Percentiles rank a stretch among this genome's conserved stretches.
These are phyloP conservation scores for Saccharomyces jurei DNA, from an alignment of 805 yeast genomes.

Conservation along the genomic window DNA sequence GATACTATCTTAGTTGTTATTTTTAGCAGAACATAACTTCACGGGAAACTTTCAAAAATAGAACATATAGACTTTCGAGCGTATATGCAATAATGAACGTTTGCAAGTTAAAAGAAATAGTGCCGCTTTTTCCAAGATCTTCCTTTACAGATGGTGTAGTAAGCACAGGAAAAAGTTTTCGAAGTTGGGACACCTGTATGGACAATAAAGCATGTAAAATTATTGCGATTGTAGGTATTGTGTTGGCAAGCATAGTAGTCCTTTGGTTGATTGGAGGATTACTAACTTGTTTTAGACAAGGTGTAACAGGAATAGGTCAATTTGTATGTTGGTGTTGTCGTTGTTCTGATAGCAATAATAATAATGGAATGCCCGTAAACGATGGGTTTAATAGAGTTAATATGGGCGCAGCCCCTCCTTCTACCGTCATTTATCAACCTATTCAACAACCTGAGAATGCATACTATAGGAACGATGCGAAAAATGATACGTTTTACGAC, in stretches of 20 bases:
- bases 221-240: slow-evolving; percentile 66
- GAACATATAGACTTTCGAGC: background rate
- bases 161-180: slow-evolving; percentile 41
- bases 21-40: background rate
- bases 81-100: background rate
- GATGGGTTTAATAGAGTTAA: slow-evolving; percentile 8
- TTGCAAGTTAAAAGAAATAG: background rate
- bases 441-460: slow-evolving; percentile 21
- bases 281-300: slow-evolving; percentile 49
- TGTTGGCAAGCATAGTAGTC: slow-evolving; percentile 43
- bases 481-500: slow-evolving; percentile 14
- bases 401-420: slow-evolving; percentile 12
- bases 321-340: slow-evolving; percentile 48
- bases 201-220: slow-evolving; percentile 67
- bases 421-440: slow-evolving; percentile 28
- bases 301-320: slow-evolving; percentile 43
- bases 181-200: slow-evolving; percentile 73
- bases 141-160: slow-evolving; percentile 18
- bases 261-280: slow-evolving; percentile 52
- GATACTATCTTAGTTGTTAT: background rate
- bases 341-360: slow-evolving; percentile 10
- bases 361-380: slow-evolving; percentile 5
- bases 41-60: background rate
- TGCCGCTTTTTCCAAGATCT: slow-evolving; percentile 9
- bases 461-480: slow-evolving; percentile 9